phyloP scores from a whole-genome alignment of 306 rosid species.

The Vicia sativa region DNA sequence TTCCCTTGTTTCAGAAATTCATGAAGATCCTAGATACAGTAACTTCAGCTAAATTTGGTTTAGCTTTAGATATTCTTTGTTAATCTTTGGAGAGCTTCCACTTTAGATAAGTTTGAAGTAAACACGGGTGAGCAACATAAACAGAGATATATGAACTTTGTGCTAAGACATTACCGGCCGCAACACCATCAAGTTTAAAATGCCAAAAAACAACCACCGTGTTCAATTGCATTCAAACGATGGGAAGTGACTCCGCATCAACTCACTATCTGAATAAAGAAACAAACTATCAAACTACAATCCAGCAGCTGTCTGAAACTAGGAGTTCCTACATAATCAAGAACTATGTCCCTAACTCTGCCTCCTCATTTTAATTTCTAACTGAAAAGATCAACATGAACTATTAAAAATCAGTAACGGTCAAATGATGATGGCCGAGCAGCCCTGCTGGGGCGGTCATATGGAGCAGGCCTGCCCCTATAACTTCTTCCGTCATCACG shows the following conservation, averaged over 20 bases:
- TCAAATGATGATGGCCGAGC: constrained; percentile 74
- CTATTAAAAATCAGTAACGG: constrained; percentile 55
- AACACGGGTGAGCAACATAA: too few species aligned
- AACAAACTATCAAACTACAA: constrained; percentile 34
- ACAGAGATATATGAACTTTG: background rate
- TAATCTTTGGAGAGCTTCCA: too few species aligned
- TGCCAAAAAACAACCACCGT: background rate
- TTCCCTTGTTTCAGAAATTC: background rate
- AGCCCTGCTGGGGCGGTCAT: constrained; percentile 72
- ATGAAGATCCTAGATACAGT: background rate
- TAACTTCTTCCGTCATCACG: constrained; percentile 75
- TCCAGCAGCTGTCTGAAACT: constrained; percentile 35
- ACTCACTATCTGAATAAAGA: constrained; percentile 10
- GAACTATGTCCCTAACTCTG: constrained; percentile 35
- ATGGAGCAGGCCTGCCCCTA: constrained; percentile 79
- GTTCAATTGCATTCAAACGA: constrained; percentile 26
- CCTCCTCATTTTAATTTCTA: constrained; percentile 29
- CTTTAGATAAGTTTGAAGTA: too few species aligned
- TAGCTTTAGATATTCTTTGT: background rate
- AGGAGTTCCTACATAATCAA: constrained; percentile 24
- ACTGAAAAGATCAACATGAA: background rate
- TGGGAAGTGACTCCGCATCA: background rate
- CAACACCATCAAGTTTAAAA: constrained; percentile 1
- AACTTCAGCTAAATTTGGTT: background rate
- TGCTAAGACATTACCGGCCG: background rate